phyloP scores from a whole-genome alignment of 2,329 filamentous ascomycete genomes.

The Exophiala alcalophila region DNA sequence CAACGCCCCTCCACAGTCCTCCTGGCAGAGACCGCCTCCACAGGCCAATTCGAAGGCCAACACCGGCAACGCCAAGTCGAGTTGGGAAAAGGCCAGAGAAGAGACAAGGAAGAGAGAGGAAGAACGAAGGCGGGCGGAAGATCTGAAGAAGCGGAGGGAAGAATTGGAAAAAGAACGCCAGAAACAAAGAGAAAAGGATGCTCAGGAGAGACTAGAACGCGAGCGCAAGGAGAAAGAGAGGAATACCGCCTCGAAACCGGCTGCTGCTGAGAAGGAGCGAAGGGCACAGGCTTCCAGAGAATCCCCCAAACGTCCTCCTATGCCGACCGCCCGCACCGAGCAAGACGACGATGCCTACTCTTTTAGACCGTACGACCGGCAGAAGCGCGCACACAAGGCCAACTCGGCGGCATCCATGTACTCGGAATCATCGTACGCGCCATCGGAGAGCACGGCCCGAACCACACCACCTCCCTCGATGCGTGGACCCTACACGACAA shows the following conservation, averaged over 20 bases:
- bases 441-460: conserved; percentile 76
- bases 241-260: conserved; percentile 32
- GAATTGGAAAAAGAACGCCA: conserved; percentile 30
- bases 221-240: conserved; percentile 37
- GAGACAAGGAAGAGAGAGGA: conserved; percentile 32
- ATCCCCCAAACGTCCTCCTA: conserved; percentile 35
- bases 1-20: conserved; percentile 29
- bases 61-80: conserved; percentile 27
- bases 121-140: conserved; percentile 29
- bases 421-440: conserved; percentile 83
- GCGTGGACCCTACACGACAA: conserved; percentile 76
- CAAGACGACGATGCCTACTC: conserved; percentile 64
- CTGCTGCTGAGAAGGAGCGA: conserved; percentile 29
- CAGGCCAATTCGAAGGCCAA: conserved; percentile 28
- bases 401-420: conserved; percentile 68
- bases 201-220: conserved; percentile 29
- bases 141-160: conserved; percentile 27
- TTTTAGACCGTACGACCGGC: conserved; percentile 73
- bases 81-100: conserved; percentile 32
- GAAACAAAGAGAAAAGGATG: conserved; percentile 30
- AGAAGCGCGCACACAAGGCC: conserved; percentile 55
- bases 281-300: conserved; percentile 57
- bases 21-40: conserved; percentile 29
- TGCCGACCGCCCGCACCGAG: conserved; percentile 40
- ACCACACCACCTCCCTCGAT: conserved; percentile 80